Base-by-base conservation (phyloP, 2,329 filamentous ascomycete genomes). In the Zasmidium angulare region DNA sequence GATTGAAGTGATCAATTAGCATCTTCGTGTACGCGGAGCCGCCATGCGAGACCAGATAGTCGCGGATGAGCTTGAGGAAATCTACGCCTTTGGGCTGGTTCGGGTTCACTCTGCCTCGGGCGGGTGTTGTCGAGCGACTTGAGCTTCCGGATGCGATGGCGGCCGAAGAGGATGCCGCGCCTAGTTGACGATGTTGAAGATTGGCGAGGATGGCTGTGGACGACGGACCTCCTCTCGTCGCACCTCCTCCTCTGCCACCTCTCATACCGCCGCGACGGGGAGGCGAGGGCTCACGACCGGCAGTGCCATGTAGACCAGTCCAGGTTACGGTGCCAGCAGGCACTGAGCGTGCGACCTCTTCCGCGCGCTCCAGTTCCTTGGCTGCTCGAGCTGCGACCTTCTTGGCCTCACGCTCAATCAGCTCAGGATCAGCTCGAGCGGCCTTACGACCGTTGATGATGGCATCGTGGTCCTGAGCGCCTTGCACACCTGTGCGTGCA, bases 401-500 rank as follows among this genome's bases (percentile, higher is more conserved):
- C 68, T 89, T 88, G 0, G 93, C 93, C 75, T 97, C 92, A 10
- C 86, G 84, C 66, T 91, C 88, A 50, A 97, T 86, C 65, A 96
- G 88, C 22, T 84, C 84, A 3, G 87, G 86, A 69, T 96, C 90
- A 0, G 91, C 89, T 62, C 86, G 83, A 19, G 90, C 79, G 19
- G 66, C 62, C 36, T 86, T 86, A 53, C 85, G 85, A 43, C 89
- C 89, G 66, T 88, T 90, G 55, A 98, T 85, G 68, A 98, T 96
- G 55, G 91, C 85, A 66, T 98, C 95, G 72, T 99, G 95, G 68
- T 97, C 91, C 48, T 97, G 85, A 0, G 93, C 91, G n/a, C 89
- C 92, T 69, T 96, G 92, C 1, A 98, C 89, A 1, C 88, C 89
- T 0, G 91, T 89, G 46, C 88, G 86, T 1, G 92, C 88, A 72